Base-by-base conservation (phyloP, 2,329 filamentous ascomycete species). In the Aschersonia sp. region DNA sequence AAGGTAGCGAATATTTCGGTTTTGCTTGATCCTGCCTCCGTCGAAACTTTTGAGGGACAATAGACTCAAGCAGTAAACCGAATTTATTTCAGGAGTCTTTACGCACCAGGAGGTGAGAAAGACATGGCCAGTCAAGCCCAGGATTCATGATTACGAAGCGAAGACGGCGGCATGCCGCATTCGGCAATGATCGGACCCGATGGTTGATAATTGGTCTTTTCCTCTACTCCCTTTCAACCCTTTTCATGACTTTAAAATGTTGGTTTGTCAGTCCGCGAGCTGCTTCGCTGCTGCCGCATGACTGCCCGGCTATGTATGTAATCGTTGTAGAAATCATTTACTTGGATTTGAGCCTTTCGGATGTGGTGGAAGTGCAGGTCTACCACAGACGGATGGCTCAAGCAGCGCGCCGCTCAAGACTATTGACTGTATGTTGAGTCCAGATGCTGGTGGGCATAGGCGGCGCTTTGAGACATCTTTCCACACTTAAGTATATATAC, bases 1-100 rank as follows among this genome's bases (percentile, higher is more conserved):
- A 89, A 55, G 92, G 92, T 56, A 92, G 88, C 69, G 90, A 97
- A 65, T 97, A 84, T 64, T 98, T 98, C 65, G 92, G 92, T 52
- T 97, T 98, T 66, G 90, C 92, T 58, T 97, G 83, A 72, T 46
- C 43, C 52, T 44, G 45, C 51, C 48, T 37, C 51, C 37, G 43
- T 45, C 37, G 32, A 45, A 11, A 22, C 7, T n/a, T 11, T 30
- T 40, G 22, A 47, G 11, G 31, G 14, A 30, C 29, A 42, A 31
- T 29, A 41, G 12, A 35, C 31, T 10, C 40, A 32, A 11, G 32
- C 5, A 41, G 11, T 42, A 5, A 8, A 12, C 6, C 4, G n/a
- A 42, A 14, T 14, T 10, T 8, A 42, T 2, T 22, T 8, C 14
- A 5, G n/a, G 22, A 22, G 22, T 22, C 22, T 22, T 22, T 22